Base-by-base conservation (phyloP, 2,329 filamentous ascomycete genomes). In the Xylaria multiplex region DNA sequence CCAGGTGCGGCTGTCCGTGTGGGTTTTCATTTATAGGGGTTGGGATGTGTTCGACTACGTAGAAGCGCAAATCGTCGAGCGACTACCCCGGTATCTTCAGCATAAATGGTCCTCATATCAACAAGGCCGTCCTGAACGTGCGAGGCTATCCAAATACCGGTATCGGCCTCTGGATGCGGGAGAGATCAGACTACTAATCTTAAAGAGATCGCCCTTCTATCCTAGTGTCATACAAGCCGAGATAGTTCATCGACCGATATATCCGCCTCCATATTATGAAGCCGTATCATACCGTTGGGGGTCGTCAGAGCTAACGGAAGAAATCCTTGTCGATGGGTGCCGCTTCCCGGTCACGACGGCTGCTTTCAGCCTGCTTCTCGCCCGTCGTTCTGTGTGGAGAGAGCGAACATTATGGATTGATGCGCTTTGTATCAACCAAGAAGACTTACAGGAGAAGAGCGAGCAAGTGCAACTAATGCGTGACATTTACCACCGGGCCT, bases 131-230 rank as follows among this genome's bases (percentile, higher is more conserved):
- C 62, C 65, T 2, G 43, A 35, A 32, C 67, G 67, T 40, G 32
- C 19, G 9, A 55, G 27, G 16, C 16, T 69, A 32, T 59, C 64
- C 1, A 8, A 3, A 14, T 69, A 65, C 32, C 58, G 54, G 32
- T 67, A 69, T 30, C 45, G 32, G 22, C 55, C 57, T 19, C 37
- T 67, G 9, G 79, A 56, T 2, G 74, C 78, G 4, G 74, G 73
- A 9, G 71, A 73, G 22, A 77, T 70, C 40, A 73, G 64, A 40
- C 71, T 66, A 45, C 72, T 76, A 8, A 71, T 65, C 11, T 22
- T 65, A 7, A 62, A 46, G 42, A 52, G 32, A 50, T 59, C 64
- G 13, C 50, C 61, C 35, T 65, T 61, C 4, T 56, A 64, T 56
- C 61, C 54, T 6, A 66, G 64, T 32, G 58, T 65, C 22, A 30